Percentiles rank a stretch among this genome's conserved stretches.
phyloP scores from a whole-genome alignment of 495 filamentous ascomycete genomes.

The Penicillium angulare region DNA sequence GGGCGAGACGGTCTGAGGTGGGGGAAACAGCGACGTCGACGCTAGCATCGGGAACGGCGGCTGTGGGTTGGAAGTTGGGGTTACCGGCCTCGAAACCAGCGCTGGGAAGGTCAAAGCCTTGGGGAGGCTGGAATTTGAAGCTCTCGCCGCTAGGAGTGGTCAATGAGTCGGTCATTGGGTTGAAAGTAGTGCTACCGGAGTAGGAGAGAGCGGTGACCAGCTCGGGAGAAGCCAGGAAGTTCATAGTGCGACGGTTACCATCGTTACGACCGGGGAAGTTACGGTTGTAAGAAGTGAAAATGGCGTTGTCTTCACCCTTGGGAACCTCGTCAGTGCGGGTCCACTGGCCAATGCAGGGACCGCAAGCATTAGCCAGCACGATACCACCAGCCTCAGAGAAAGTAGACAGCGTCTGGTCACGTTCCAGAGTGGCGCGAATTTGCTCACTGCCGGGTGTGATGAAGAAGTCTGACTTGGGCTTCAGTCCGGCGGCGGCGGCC shows the following conservation, averaged over 20 bases:
- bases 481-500: constrained; percentile 79
- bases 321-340: constrained; percentile 79
- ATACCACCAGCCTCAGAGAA: constrained; percentile 86
- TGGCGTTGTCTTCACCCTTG: constrained; percentile 89
- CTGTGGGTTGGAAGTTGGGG: constrained; percentile 68
- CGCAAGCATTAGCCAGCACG: constrained; percentile 93
- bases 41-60: constrained; percentile 59
- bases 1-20: constrained; percentile 79
- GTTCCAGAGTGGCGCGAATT: constrained; percentile 87
- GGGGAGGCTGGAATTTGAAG: constrained; percentile 85
- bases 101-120: constrained; percentile 71
- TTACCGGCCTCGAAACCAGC: constrained; percentile 80
- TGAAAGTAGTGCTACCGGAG: constrained; percentile 90
- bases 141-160: constrained; percentile 74
- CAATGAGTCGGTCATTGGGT: constrained; percentile 86
- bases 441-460: constrained; percentile 96
- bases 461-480: constrained; percentile 88
- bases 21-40: constrained; percentile 71
- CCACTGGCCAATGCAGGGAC: constrained; percentile 96
- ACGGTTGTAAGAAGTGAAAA: constrained; percentile 96
- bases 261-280: constrained; percentile 98
- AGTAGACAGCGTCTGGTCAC: constrained; percentile 78
- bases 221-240: constrained; percentile 95
- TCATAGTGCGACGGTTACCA: constrained; percentile 94
- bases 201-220: constrained; percentile 95